Conservation (phyloP, 805 yeast species). For the Jamesozyma jinghongensis region DNA sequence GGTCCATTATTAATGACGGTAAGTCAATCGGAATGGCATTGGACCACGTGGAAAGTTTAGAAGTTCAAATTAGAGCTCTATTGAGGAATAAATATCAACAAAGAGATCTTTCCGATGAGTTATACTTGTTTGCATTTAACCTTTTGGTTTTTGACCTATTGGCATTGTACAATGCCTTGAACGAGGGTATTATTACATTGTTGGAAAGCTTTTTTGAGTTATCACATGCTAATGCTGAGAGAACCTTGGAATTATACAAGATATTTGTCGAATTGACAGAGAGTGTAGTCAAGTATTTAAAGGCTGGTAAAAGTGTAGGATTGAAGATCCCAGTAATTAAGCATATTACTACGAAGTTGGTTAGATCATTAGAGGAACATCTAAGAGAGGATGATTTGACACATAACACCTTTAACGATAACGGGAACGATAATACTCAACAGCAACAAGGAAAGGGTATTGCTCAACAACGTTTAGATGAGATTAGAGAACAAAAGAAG, state of each 20-base stretch:
- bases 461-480: slow-evolving; percentile 30
- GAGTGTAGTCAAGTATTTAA: slow-evolving; percentile 76
- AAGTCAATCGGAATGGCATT: slow-evolving; percentile 60
- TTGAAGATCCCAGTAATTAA: slow-evolving; percentile 90
- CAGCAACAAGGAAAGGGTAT: not conserved
- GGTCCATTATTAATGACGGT: slow-evolving; percentile 38
- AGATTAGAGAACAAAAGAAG: slow-evolving; percentile 27
- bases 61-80: slow-evolving; percentile 67
- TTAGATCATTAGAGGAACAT: slow-evolving; percentile 80
- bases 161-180: slow-evolving; percentile 77
- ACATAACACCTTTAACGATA: slow-evolving; percentile 13
- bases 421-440: not conserved
- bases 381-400: slow-evolving; percentile 60
- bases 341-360: slow-evolving; percentile 93
- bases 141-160: slow-evolving; percentile 84
- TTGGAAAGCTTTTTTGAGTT: slow-evolving; percentile 93
- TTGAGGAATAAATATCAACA: slow-evolving; percentile 69
- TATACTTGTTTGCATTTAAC: slow-evolving; percentile 74
- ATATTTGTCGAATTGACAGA: slow-evolving; percentile 78
- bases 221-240: slow-evolving; percentile 74
- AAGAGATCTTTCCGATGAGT: slow-evolving; percentile 74
- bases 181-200: slow-evolving; percentile 91
- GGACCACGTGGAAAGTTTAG: slow-evolving; percentile 73
- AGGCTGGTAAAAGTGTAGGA: slow-evolving; percentile 85
- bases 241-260: slow-evolving; percentile 77